Evolutionary conservation across 192 early-diverging fungal species (phyloP), one percentile per base, ranked within the genome.

Genomic region (Podila minutissima): DNA sequence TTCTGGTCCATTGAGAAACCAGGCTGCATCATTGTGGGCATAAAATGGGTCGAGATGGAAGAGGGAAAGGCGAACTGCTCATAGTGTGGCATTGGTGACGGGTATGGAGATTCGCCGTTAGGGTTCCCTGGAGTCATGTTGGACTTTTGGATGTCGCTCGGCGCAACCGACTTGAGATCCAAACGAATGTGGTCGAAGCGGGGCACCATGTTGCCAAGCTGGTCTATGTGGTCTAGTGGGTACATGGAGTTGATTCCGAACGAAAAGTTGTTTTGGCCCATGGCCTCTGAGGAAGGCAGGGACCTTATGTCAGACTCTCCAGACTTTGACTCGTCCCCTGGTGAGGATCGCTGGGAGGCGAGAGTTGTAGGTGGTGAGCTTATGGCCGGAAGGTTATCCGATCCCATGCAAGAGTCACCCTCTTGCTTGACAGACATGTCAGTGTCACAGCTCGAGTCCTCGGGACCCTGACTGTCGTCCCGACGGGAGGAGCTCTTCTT

Each of bases 401-500:
- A 46, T 0, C 41, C 41, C 41, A 46, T 46, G 41, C 41, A 46
- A 46, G 15, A 15, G 15, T 46, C 41, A 4, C 41, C 13, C 12
- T 55, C 53, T 22, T 55, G 53, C 53, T 55, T 55, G 53, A 24
- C n/a, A 5, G 53, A 55, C 53, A 55, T 55, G n/a, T 55, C 53
- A 11, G 53, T 55, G n/a, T 55, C 53, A 55, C n/a, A n/a, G 24
- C 53, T 55, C 22, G 20, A 26, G 10, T n/a, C n/a, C 20, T 55
- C 53, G 8, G 53, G 53, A 9, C 53, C 24, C 24, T 55, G 53
- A n/a, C 53, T 55, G 53, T 26, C 53, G 17, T 55, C 53, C 2
- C 53, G 53, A 5, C 24, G 20, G 5, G 24, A n/a, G 11, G 29
- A 26, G 31, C 68, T 51, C 9, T 90, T 90, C 73, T 89, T 91